phyloP scores from a whole-genome alignment of 352 stramenopile species.

The Aphanomyces astaci region DNA sequence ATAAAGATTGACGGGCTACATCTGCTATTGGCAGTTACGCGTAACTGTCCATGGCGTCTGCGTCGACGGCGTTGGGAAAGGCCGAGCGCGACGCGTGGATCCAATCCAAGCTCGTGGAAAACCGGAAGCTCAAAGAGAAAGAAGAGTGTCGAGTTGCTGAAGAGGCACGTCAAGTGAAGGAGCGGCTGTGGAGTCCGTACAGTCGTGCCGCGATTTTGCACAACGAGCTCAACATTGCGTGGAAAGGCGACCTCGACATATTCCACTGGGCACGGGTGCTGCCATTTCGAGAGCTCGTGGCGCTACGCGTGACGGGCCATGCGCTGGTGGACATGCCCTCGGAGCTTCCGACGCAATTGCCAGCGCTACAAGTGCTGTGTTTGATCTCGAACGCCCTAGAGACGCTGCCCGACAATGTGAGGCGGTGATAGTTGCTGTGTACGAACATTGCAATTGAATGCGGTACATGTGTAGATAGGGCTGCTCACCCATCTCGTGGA shows the following conservation, averaged over 20 bases:
- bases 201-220: constrained; percentile 29
- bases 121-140: constrained; percentile 35
- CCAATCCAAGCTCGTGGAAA: constrained; percentile 36
- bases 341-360: constrained; percentile 27
- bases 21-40: too few relatives aligned
- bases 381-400: constrained; percentile 45
- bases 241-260: constrained; percentile 45
- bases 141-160: constrained; percentile 28
- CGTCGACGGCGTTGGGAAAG: neutral
- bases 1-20: too few relatives aligned
- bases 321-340: constrained; percentile 31
- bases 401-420: constrained; percentile 42
- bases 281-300: constrained; percentile 35
- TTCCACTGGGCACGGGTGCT: constrained; percentile 48
- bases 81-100: constrained; percentile 41
- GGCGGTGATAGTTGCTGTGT: too few relatives aligned
- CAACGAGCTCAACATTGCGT: constrained; percentile 60
- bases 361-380: constrained; percentile 38
- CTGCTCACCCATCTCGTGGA: constrained; percentile 33
- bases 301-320: constrained; percentile 46
- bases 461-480: constrained; percentile 32
- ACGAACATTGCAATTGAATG: too few relatives aligned
- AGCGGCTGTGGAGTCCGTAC: constrained; percentile 47
- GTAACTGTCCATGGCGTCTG: neutral
- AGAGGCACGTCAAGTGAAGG: constrained; percentile 31